phyloP scores from a whole-genome alignment of 1,139 yeast genomes.

The Candida tetrigidarum region DNA sequence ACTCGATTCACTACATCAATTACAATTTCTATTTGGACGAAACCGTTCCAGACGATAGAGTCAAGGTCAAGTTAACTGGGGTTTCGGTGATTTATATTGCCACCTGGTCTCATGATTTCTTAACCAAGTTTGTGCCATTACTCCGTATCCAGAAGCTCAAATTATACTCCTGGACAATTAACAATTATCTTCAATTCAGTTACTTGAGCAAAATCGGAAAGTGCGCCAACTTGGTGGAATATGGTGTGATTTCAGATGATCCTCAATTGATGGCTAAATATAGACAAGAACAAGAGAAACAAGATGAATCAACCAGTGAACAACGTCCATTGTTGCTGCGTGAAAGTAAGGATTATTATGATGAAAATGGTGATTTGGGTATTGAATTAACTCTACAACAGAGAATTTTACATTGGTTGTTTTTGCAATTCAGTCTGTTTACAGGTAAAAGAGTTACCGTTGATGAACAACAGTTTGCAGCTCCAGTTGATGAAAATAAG shows the following conservation, averaged over 20 bases:
- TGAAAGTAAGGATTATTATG: constrained; percentile 12
- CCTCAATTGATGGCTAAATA: constrained; percentile 47
- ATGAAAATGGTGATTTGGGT: constrained; percentile 21
- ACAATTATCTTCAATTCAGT: constrained; percentile 54
- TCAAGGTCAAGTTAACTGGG: constrained; percentile 38
- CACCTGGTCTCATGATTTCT: constrained; percentile 44
- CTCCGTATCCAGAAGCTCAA: constrained; percentile 47
- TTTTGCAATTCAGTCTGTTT: constrained; percentile 20
- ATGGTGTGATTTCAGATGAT: constrained; percentile 65
- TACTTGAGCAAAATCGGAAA: constrained; percentile 36
- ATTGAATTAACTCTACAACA: constrained; percentile 27
- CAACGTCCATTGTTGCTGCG: constrained; percentile 6
- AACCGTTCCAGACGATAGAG: constrained; percentile 24
- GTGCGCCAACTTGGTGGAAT: constrained; percentile 31
- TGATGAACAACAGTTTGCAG: constrained; percentile 28
- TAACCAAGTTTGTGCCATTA: constrained; percentile 42
- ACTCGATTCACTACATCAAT: constrained; percentile 36
- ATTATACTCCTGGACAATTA: constrained; percentile 85
- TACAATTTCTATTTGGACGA: constrained; percentile 42
- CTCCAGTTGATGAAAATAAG: constrained; percentile 30
- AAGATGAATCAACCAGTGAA: constrained; percentile 10
- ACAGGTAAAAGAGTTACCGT: constrained; percentile 22
- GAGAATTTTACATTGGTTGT: constrained; percentile 22
- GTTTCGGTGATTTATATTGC: constrained; percentile 42
- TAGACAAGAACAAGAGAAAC: constrained; percentile 13